Conservation (phyloP, 179 eudicot genomes). For the Sideroxylon spinosum region DNA sequence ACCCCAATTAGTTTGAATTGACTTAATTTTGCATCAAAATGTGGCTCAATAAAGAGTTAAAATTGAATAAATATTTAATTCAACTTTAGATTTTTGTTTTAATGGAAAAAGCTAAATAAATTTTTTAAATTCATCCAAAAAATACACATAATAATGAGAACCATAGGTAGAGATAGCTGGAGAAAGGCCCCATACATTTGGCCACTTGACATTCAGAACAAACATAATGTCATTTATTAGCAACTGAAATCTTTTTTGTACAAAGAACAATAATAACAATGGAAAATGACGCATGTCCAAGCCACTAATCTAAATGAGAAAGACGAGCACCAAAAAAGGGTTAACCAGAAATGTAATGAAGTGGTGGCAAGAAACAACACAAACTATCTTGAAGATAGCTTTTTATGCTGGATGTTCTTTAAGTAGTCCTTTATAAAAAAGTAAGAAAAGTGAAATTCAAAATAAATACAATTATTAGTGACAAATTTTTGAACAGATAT, state of each 20-base stretch:
- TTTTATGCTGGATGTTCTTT: not conserved
- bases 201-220: not conserved
- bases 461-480: not conserved
- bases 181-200: conserved; percentile 7
- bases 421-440: not conserved
- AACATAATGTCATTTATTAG: not conserved
- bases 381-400: not conserved
- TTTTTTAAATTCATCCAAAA: conserved; percentile 12
- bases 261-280: not conserved
- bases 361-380: not conserved
- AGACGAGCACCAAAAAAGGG: too few relatives aligned
- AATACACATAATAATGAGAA: not conserved
- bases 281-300: not conserved
- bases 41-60: not conserved
- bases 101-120: conserved; percentile 1
- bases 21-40: conserved; percentile 6
- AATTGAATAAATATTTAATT: not conserved
- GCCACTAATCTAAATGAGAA: not conserved
- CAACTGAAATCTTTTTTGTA: not conserved
- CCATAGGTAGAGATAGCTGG: not conserved
- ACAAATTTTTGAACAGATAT: not conserved
- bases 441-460: not conserved
- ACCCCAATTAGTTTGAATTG: conserved; percentile 16
- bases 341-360: not conserved
- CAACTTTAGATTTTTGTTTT: not conserved